Evolutionary conservation across 192 early-diverging fungal genomes (phyloP).

Genomic region (Gryganskiella cystojenkinii): DNA sequence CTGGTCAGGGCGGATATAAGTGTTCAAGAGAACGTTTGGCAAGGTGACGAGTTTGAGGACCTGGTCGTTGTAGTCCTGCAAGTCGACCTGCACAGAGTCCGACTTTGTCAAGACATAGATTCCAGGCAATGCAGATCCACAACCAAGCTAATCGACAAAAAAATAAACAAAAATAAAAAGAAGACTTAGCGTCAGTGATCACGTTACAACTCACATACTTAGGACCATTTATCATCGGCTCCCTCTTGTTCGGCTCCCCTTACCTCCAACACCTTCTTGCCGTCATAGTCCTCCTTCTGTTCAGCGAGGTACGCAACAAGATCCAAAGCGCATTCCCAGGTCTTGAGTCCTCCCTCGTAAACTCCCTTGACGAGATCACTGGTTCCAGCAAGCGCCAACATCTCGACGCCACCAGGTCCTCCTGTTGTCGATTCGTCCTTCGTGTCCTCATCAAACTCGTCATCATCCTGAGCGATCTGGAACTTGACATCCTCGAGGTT

Average conservation of each 20-base stretch:
- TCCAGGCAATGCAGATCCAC: constrained; percentile 89
- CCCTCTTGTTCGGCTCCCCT: too few species aligned
- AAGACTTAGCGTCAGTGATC: too few species aligned
- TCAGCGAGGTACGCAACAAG: constrained; percentile 76
- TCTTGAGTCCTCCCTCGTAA: constrained; percentile 97
- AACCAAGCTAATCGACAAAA: constrained; percentile 77
- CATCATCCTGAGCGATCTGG: constrained; percentile 80
- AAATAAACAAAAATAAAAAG: neutral
- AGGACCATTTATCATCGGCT: too few species aligned
- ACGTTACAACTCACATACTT: too few species aligned
- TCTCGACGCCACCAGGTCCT: constrained; percentile 38
- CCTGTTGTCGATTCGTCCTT: constrained; percentile 8
- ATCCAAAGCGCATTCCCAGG: constrained; percentile 96
- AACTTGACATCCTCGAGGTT: constrained; percentile 86
- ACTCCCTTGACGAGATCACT: constrained; percentile 89
- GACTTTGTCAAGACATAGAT: constrained; percentile 75
- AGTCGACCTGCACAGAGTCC: constrained; percentile 66
- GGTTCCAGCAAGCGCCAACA: constrained; percentile 60
- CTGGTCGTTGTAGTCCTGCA: constrained; percentile 95
- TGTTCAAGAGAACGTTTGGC: constrained; percentile 92
- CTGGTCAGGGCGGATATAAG: constrained; percentile 55
- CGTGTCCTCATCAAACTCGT: constrained; percentile 34
- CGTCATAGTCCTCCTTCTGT: constrained; percentile 45
- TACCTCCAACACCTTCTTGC: constrained; percentile 67
- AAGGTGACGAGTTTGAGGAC: constrained; percentile 89